These are phyloP conservation scores for Euphorbia schlechtendalii DNA, from an alignment of 441 rosid species.

Conservation along the genomic window DNA sequence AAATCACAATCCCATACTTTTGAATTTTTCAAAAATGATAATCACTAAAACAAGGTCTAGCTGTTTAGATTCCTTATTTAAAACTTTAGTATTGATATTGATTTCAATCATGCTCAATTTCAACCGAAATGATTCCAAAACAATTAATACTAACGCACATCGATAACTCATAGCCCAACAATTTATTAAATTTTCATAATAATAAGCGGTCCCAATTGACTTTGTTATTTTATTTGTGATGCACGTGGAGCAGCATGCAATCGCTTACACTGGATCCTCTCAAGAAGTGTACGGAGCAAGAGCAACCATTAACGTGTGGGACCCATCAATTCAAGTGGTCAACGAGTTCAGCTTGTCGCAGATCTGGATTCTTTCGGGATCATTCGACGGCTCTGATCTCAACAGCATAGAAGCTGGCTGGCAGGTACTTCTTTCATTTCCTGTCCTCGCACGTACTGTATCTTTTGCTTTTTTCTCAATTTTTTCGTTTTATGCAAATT, in stretches of 20 bases:
- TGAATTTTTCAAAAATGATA: too few species aligned
- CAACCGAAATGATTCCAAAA: constrained; percentile 2
- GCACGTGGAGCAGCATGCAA: constrained; percentile 58
- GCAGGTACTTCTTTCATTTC: constrained; percentile 79
- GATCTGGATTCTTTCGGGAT: constrained; percentile 96
- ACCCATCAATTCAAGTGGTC: constrained; percentile 75
- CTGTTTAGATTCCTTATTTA: too few species aligned
- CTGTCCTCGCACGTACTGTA: constrained; percentile 28
- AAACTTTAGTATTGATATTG: neutral
- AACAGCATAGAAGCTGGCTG: constrained; percentile 99
- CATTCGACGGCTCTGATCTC: constrained; percentile 97
- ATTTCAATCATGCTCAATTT: neutral
- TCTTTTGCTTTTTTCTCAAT: neutral
- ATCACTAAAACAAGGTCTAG: neutral
- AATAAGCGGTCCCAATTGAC: neutral
- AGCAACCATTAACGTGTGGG: constrained; percentile 95
- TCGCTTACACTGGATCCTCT: constrained; percentile 80
- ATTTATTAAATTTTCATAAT: neutral
- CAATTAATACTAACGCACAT: too few species aligned
- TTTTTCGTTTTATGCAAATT: neutral
- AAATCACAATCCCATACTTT: too few species aligned
- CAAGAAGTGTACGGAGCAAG: constrained; percentile 80
- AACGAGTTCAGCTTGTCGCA: constrained; percentile 98
- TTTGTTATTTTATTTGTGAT: neutral
- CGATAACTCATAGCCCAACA: neutral